Evolutionary conservation across 2,329 filamentous ascomycete species (phyloP), one percentile per base, ranked within the genome.

Genomic region (Fusarium secorum): DNA sequence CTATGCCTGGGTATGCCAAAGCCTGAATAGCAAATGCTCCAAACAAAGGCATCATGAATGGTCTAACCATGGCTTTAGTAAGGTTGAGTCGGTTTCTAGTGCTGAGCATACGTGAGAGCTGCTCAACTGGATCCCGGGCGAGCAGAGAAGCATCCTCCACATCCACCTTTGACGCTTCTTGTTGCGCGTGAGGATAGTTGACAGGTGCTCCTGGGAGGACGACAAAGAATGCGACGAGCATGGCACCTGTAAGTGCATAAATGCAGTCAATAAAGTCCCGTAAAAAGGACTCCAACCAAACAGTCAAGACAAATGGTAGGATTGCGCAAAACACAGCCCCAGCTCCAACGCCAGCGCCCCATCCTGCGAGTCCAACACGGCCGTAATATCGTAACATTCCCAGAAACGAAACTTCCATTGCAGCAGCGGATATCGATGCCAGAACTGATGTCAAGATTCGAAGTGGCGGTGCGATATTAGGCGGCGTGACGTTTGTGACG

Each of bases 331-430:
- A 69, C 11, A 79, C 60, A 14, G 73, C 66, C 1, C 78, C 80
- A 1, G 74, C 71, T 17, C 79, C 80, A 9, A 76, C 75, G 3
- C 79, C 80, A 2, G 79, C 65, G 44, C 78, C 80, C 80, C 80
- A 82, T 33, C 80, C 80, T 4, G 74, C 74, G 22, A 82, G 66
- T 1, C 76, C 79, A n/a, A 68, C 57, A 46, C 70, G 71, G 22
- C 79, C 78, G 39, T 80, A 78, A 15, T 76, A 72, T 0, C 76
- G 73, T 17, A 77, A 54, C 73, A 75, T 73, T 18, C 76, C 76
- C n/a, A 81, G 48, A 53, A 78, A 79, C 4, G 76, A 78, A 4
- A 81, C 64, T 20, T 82, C 79, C 54, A 74, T 78, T 9, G 73
- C 74, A 7, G 79, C 77, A 5, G 80, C 66, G 2, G 72, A 69